Evolutionary conservation across 345 rosid genomes (phyloP), one percentile per base, ranked within the genome.

Genomic region (Diplotaxis tenuifolia): DNA sequence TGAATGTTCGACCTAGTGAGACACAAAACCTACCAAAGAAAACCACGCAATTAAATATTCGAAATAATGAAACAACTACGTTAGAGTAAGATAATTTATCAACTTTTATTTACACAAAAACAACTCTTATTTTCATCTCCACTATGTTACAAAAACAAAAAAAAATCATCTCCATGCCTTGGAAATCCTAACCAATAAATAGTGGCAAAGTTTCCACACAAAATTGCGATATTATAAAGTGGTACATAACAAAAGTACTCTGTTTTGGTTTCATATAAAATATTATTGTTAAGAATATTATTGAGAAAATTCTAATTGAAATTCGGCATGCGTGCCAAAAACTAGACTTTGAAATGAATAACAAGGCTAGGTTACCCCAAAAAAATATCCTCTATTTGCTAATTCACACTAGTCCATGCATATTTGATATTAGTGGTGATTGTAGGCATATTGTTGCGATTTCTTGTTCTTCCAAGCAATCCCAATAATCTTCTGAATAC

Each of bases 1-100:
- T 65, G 23, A 65, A 38, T 77, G 80, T 71, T 71, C 80, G 79
- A 70, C 71, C 75, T 45, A 25, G 75, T 47, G 79, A 70, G 79
- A 76, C 79, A 76, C 61, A n/a, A 63, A 63, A 76, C 79, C 75
- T 76, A 63, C 66, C 79, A 4, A 62, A 68, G 65, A 62, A 54
- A 38, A 11, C 28, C 20, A 52, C 2, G 32, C 49, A 62, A 27
- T 32, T n/a, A 22, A 10, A 49, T 23, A 50, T 47, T 66, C 14
- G 6, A 65, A 11, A 32, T 59, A 21, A 67, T 67, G 22, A 60
- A 62, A 75, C 67, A 60, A 60, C 32, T 42, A 32, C 65, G 64
- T 68, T 75, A 60, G 28, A 62, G 58, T 21, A 20, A 23, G 31
- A 59, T 66, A 31, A 31, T 18, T n/a, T n/a, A n/a, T n/a, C n/a